phyloP scores from a whole-genome alignment of 2,329 filamentous ascomycete species.

The Cercospora beticola region DNA sequence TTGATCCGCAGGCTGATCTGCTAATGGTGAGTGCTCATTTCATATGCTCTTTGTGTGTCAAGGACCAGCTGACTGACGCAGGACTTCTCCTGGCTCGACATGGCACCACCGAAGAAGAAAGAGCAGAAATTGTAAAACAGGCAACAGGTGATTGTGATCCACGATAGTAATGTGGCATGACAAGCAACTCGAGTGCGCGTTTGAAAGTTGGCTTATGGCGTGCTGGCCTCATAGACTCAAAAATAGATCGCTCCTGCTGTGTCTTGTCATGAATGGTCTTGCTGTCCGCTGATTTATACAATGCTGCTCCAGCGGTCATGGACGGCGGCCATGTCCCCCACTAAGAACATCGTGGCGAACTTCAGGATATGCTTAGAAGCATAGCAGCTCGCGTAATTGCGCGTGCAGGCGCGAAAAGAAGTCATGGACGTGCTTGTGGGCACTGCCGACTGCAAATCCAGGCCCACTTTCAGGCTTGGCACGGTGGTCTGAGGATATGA shows the following conservation, averaged over 20 bases:
- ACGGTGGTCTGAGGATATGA: not conserved
- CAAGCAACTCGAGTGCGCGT: not conserved
- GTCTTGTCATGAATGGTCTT: not conserved
- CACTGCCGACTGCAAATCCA: not conserved
- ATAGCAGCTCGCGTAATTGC: no score
- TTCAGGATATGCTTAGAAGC: no score
- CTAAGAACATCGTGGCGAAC: no score
- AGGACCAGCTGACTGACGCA: conserved; percentile 20
- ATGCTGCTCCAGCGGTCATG: not conserved
- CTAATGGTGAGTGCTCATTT: conserved; percentile 29
- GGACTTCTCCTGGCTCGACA: conserved; percentile 37
- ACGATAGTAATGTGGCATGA: not conserved
- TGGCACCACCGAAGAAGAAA: conserved; percentile 31
- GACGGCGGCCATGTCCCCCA: no score
- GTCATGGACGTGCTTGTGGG: not conserved
- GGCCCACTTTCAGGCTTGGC: not conserved
- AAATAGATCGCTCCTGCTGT: not conserved
- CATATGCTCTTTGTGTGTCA: not conserved
- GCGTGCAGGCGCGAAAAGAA: not conserved
- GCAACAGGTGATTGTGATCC: not conserved
- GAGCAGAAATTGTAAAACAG: conserved; percentile 25
- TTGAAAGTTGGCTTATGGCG: not conserved
- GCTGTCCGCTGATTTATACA: not conserved
- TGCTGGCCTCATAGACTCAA: not conserved
- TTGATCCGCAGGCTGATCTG: conserved; percentile 44